Percentiles rank a stretch among this genome's conserved stretches.
phyloP scores from a whole-genome alignment of 1,284 basidiomycete species.

The Somion occarium region DNA sequence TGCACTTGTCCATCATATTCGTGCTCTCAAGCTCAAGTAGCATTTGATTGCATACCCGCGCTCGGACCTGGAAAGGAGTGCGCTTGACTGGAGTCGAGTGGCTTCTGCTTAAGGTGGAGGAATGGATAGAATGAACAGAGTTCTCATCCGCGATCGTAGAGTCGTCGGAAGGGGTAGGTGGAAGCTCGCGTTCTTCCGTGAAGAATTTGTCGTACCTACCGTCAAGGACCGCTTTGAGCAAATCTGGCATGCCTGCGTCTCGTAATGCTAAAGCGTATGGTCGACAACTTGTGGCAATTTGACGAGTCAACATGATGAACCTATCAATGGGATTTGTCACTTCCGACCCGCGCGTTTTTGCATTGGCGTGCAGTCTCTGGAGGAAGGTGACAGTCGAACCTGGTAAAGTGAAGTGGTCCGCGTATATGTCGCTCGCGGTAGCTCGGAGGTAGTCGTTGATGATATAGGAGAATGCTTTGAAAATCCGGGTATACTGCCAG shows the following conservation, averaged over 20 bases:
- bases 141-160: too few species aligned
- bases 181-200: not conserved
- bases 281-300: not conserved
- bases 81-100: too few species aligned
- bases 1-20: too few species aligned
- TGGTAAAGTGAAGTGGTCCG: not conserved
- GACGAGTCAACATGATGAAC: slow-evolving; percentile 5
- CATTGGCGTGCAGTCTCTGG: not conserved
- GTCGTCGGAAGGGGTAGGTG: not conserved
- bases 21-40: not conserved
- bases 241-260: not conserved
- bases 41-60: not conserved
- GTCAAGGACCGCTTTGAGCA: not conserved
- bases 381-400: not conserved
- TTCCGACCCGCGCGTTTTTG: not conserved
- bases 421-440: not conserved
- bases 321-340: slow-evolving; percentile 2
- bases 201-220: not conserved
- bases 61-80: not conserved
- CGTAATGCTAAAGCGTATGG: not conserved
- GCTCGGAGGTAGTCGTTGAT: not conserved
- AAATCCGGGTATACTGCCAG: not conserved
- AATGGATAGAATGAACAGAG: too few species aligned
- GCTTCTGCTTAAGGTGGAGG: too few species aligned
- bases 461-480: not conserved